A percentile compares a stretch with the other conserved stretches of the same genome.
These are phyloP conservation scores for Hanseniaspora lachancei DNA, from an alignment of 805 yeast species.

Conservation along the genomic window DNA sequence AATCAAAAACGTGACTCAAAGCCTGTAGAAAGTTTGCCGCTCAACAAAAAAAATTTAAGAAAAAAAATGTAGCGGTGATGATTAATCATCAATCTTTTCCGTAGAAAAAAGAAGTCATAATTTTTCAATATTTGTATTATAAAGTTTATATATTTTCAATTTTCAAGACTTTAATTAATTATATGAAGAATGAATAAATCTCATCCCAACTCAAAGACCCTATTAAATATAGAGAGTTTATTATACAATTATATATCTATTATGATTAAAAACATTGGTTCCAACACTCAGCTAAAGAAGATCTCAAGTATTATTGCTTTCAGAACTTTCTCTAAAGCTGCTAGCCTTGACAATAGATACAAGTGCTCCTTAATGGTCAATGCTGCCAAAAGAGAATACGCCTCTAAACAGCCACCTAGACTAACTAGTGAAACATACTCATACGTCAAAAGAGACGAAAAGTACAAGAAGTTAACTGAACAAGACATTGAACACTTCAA, in stretches of 20 bases:
- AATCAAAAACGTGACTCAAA: not conserved
- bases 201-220: not conserved
- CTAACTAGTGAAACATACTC: conserved; percentile 65
- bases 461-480: conserved; percentile 39
- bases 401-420: conserved; percentile 19
- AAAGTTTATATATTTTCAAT: no score
- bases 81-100: not conserved
- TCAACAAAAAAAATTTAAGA: not conserved
- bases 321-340: not conserved
- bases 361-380: not conserved
- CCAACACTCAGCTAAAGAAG: not conserved
- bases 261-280: not conserved
- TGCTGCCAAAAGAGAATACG: conserved; percentile 1
- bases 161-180: no score
- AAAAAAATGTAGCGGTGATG: not conserved
- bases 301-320: not conserved
- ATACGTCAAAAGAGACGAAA: conserved; percentile 37
- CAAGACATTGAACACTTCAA: conserved; percentile 51
- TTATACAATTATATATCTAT: not conserved
- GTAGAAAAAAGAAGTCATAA: no score
- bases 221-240: not conserved
- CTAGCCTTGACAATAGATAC: not conserved
- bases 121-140: no score
- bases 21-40: not conserved
- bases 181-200: no score